A percentile compares a stretch with the other conserved stretches of the same genome.
Evolutionary conservation across 345 rosid species (phyloP).

Genomic region (Atalantia buxifolia): DNA sequence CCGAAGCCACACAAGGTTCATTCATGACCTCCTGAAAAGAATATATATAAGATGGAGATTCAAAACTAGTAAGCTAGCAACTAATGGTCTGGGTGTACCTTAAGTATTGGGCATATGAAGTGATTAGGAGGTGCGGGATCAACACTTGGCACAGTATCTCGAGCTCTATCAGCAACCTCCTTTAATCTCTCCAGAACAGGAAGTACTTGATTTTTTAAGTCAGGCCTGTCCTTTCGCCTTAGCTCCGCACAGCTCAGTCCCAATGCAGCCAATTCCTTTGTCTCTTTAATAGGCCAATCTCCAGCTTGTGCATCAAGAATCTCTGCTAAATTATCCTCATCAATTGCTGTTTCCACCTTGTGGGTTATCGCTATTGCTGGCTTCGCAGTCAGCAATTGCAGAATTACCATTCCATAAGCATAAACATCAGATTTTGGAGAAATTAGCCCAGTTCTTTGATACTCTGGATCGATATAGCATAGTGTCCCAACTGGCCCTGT

Average conservation of each 20-base stretch:
- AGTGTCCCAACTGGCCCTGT: conserved; percentile 77
- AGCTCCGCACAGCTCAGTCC: conserved; percentile 79
- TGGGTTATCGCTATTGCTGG: conserved; percentile 71
- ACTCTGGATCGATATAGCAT: conserved; percentile 89
- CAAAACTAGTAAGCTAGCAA: not conserved
- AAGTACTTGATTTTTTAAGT: conserved; percentile 54
- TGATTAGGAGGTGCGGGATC: conserved; percentile 47
- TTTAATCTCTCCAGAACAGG: conserved; percentile 63
- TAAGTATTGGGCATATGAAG: conserved; percentile 73
- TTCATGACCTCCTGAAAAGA: conserved; percentile 65
- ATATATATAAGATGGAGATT: not conserved
- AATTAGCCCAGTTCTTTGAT: conserved; percentile 75
- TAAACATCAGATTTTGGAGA: conserved; percentile 78
- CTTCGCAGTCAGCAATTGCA: conserved; percentile 78
- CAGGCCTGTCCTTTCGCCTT: conserved; percentile 72
- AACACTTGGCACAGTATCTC: conserved; percentile 11
- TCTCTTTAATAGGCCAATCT: conserved; percentile 72
- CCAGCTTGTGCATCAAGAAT: conserved; percentile 75
- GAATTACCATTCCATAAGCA: conserved; percentile 75
- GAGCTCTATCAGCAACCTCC: conserved; percentile 45
- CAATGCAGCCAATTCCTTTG: conserved; percentile 58
- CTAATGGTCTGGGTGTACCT: conserved; percentile 36
- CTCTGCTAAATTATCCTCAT: conserved; percentile 31
- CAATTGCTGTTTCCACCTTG: conserved; percentile 58
- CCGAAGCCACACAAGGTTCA: conserved; percentile 85